phyloP scores from a whole-genome alignment of 2,329 filamentous ascomycete genomes.

The Blastomyces parvus region DNA sequence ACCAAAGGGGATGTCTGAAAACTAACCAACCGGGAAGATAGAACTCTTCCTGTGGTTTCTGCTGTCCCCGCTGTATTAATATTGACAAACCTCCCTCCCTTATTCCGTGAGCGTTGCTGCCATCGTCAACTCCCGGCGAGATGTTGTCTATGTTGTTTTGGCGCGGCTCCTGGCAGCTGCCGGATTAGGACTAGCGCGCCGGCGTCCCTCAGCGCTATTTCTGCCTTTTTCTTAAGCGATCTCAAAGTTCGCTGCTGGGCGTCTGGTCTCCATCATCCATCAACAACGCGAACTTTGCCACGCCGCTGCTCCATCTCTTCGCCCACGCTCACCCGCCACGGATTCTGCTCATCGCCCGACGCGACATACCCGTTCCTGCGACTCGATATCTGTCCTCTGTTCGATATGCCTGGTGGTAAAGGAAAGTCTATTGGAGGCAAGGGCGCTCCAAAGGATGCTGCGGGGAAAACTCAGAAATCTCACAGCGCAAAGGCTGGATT shows the following conservation, averaged over 20 bases:
- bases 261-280: slow-evolving; percentile 30
- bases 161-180: slow-evolving; percentile 13
- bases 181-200: slow-evolving; percentile 30
- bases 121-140: neutral
- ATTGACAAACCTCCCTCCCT: neutral
- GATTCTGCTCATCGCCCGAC: slow-evolving; percentile 17
- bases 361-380: slow-evolving; percentile 21
- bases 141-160: neutral
- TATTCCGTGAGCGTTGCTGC: neutral
- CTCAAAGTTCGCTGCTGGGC: slow-evolving; percentile 22
- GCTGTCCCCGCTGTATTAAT: neutral
- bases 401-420: slow-evolving; percentile 73
- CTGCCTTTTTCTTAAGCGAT: slow-evolving; percentile 29
- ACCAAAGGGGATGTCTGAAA: neutral
- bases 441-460: slow-evolving; percentile 72
- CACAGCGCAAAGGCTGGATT: slow-evolving; percentile 91
- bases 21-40: neutral
- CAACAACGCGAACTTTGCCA: slow-evolving; percentile 30
- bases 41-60: neutral
- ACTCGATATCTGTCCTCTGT: slow-evolving; percentile 3
- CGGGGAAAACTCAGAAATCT: slow-evolving; percentile 83
- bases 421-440: slow-evolving; percentile 88
- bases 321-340: slow-evolving; percentile 22
- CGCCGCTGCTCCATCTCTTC: slow-evolving; percentile 3
- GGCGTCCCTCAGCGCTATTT: slow-evolving; percentile 16